These are phyloP conservation scores for Nyssa sinensis DNA, from an alignment of 148 eudicot genomes.

Conservation along the genomic window DNA sequence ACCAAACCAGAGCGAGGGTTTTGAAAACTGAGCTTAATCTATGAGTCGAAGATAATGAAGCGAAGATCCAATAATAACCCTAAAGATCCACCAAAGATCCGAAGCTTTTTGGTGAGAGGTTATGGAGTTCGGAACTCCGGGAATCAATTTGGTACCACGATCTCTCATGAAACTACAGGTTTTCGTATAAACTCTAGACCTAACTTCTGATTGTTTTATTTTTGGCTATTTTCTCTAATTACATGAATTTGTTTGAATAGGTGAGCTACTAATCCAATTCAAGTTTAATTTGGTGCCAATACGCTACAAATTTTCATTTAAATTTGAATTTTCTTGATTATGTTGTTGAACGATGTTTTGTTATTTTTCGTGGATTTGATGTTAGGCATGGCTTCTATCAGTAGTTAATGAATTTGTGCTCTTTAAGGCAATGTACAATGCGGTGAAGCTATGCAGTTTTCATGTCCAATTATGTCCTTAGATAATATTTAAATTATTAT, in stretches of 20 bases:
- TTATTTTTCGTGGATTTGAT: no score
- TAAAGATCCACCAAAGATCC: not conserved
- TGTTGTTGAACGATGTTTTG: no score
- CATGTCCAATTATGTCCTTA: no score
- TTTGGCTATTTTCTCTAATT: not conserved
- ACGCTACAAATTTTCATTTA: no score
- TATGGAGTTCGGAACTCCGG: not conserved
- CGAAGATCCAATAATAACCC: not conserved
- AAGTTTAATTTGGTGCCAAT: not conserved
- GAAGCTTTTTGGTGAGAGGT: not conserved
- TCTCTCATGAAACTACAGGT: not conserved
- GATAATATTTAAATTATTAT: no score
- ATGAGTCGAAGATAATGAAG: not conserved
- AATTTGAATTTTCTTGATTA: no score
- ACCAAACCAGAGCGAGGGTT: not conserved
- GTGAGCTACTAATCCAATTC: not conserved
- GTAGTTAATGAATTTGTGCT: no score
- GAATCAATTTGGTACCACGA: not conserved
- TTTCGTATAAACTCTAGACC: not conserved
- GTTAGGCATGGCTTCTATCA: no score
- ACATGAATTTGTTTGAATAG: not conserved
- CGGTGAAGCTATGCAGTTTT: no score
- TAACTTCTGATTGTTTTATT: not conserved
- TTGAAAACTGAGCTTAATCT: not conserved
- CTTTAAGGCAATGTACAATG: no score